Percentiles rank a stretch among this genome's conserved stretches.
These are phyloP conservation scores for Mucor circinelloides DNA, from an alignment of 371 early-diverging fungal genomes.

Conservation along the genomic window DNA sequence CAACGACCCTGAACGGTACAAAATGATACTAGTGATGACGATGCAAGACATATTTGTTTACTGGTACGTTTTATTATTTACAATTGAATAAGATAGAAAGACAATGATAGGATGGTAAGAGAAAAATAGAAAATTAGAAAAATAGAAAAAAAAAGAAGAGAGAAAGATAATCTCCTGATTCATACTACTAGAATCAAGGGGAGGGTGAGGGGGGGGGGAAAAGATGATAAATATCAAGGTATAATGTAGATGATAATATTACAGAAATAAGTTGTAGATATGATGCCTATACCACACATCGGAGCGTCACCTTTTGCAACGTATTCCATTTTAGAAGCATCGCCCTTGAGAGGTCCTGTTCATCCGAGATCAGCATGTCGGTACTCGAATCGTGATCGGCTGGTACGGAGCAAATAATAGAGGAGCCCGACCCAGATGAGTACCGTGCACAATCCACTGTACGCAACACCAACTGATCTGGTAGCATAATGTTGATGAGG, in stretches of 20 bases:
- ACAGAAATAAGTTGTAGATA: not conserved
- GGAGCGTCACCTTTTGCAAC: slow-evolving; percentile 5
- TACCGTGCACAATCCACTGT: not conserved
- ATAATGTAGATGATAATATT: not conserved
- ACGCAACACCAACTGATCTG: not conserved
- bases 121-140: not conserved
- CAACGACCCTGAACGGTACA: not conserved
- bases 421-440: not conserved
- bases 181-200: not conserved
- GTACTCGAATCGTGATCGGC: not conserved
- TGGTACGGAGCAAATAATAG: not conserved
- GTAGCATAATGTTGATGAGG: slow-evolving; percentile 1
- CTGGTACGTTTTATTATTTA: not conserved
- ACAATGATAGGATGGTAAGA: not conserved
- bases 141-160: not conserved
- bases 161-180: not conserved
- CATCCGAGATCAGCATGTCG: not conserved
- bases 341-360: not conserved
- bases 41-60: not conserved
- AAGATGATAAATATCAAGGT: not conserved
- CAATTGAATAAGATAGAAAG: not conserved
- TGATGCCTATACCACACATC: slow-evolving; percentile 3
- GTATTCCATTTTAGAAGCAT: slow-evolving; percentile 3
- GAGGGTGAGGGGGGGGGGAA: not conserved
- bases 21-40: not conserved